Evolutionary conservation across 2,329 filamentous ascomycete genomes (phyloP), one percentile per base, ranked within the genome.

Genomic region (Coniochaeta ligniaria): DNA sequence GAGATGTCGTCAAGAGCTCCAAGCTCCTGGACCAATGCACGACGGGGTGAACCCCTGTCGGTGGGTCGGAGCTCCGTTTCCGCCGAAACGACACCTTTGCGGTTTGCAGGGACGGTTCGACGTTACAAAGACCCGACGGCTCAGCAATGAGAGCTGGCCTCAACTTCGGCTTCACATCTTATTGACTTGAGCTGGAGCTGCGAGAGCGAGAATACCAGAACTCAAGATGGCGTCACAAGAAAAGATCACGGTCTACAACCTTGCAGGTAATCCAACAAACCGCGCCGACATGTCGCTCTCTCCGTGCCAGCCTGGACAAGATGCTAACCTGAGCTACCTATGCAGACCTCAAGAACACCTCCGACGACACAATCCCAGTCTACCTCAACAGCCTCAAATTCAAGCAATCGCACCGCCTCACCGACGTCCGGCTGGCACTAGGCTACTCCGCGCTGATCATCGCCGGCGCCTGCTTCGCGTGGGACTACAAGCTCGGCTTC

Each of bases 331-430:
- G 3, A 41, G 16, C 17, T 12, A 6, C 11, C 35, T 12, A 16
- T 38, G 38, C 72, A 96, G 95, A 98, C 73, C 88, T 99, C 65
- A 98, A 98, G 77, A 96, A 95, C 78, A 96, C 93, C 43, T 92
- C 91, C 66, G 95, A 99, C 78, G 95, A 99, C 77, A 92, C 93
- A 61, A 88, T 99, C 62, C 87, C 90, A 62, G 92, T 95, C 77
- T 98, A 98, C 79, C 87, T 99, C 64, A 94, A 91, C 76, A 90
- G 87, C 35, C 86, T 98, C 73, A 87, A 82, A 66, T 97, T 97
- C 80, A 83, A 79, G 64, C 92, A 96, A 76, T 87, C 90, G 65
- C 89, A 98, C 77, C 82, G 76, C 61, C 86, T 95, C 56, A 86
- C 87, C 68, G 93, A 98, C 70, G 84, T 96, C 56, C 91, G 92